Evolutionary conservation across 2,329 filamentous ascomycete genomes (phyloP), one percentile per base, ranked within the genome.

Genomic region (Aspergillus fumigatiaffinis): DNA sequence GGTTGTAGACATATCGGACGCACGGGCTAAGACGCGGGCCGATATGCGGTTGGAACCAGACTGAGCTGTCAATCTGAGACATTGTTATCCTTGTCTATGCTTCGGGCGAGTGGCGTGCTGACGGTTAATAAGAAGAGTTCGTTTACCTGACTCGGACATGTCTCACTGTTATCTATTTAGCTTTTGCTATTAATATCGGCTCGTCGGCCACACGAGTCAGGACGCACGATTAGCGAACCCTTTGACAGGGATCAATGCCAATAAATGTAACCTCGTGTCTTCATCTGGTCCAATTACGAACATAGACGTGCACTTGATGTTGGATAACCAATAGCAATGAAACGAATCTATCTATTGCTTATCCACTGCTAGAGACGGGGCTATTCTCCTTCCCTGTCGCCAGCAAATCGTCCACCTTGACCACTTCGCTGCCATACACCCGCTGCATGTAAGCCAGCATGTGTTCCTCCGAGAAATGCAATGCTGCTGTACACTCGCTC

Each of bases 31-130:
- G 41, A 10, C 49, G 41, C 6, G 35, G 20, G 42, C 54, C 50
- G 29, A 52, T 52, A 20, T 56, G 49, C 1, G 49, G 12, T 23
- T 23, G 35, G 38, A 29, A 52, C 54, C 50, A 56, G 49, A 56
- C 41, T 3, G 54, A 51, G 35, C 49, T 42, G 41, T 56, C 41
- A 4, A 48, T 52, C 3, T 35, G 42, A 20, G 52, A 44, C 46
- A 49, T 47, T 10, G 3, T 20, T 42, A 4, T 20, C n/a, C 41
- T n/a, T 42, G 41, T 42, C n/a, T n/a, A 42, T 42, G 41, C 20
- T 21, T 8, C 7, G n/a, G 25, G 25, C 4, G 6, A 26, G 4
- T 6, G 25, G 25, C 17, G 6, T 20, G 41, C 9, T 21, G 41
- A 42, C 4, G 10, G 29, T 32, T 29, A 6, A 26, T 6, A 26